Evolutionary conservation across 352 stramenopile genomes (phyloP).

Genomic region (Phytophthora agathidicida): DNA sequence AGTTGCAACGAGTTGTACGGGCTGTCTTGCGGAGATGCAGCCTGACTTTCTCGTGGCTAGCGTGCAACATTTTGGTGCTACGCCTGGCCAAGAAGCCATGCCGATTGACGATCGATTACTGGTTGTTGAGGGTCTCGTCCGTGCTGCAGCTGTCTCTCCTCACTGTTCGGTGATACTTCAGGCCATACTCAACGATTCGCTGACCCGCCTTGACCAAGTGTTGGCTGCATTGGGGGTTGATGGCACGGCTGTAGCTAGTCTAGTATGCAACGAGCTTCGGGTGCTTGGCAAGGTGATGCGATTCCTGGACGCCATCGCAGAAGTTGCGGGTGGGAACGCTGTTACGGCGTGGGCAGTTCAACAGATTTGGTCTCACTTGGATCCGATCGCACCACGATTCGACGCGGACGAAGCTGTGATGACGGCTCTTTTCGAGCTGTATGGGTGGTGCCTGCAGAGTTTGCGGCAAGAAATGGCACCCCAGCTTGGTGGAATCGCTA

Average conservation of each 20-base stretch:
- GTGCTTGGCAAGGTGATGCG: slow-evolving; percentile 70
- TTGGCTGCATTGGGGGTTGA: slow-evolving; percentile 24
- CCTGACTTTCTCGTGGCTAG: slow-evolving; percentile 49
- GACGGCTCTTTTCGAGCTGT: slow-evolving; percentile 69
- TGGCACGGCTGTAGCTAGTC: slow-evolving; percentile 17
- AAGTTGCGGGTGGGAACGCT: slow-evolving; percentile 51
- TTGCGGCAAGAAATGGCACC: slow-evolving; percentile 59
- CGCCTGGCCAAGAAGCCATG: slow-evolving; percentile 31
- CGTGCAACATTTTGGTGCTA: slow-evolving; percentile 49
- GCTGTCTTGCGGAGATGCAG: slow-evolving; percentile 51
- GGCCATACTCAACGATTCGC: slow-evolving; percentile 48
- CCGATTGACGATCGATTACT: slow-evolving; percentile 60
- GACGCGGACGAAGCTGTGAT: slow-evolving; percentile 51
- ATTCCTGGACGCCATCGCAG: slow-evolving; percentile 65
- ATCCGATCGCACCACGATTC: slow-evolving; percentile 46
- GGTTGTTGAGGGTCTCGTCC: slow-evolving; percentile 71
- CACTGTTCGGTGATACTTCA: slow-evolving; percentile 63
- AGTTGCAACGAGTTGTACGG: slow-evolving; percentile 54
- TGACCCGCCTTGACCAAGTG: slow-evolving; percentile 56
- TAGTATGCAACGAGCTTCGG: slow-evolving; percentile 66
- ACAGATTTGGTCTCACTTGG: slow-evolving; percentile 64
- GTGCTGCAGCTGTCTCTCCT: slow-evolving; percentile 47
- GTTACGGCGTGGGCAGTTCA: slow-evolving; percentile 57
- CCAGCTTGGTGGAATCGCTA: slow-evolving; percentile 56
- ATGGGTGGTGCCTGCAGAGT: slow-evolving; percentile 77